A percentile compares a stretch with the other conserved stretches of the same genome.
Conservation (phyloP, 176 grass and related monocot species). For the Avena eriantha region DNA sequence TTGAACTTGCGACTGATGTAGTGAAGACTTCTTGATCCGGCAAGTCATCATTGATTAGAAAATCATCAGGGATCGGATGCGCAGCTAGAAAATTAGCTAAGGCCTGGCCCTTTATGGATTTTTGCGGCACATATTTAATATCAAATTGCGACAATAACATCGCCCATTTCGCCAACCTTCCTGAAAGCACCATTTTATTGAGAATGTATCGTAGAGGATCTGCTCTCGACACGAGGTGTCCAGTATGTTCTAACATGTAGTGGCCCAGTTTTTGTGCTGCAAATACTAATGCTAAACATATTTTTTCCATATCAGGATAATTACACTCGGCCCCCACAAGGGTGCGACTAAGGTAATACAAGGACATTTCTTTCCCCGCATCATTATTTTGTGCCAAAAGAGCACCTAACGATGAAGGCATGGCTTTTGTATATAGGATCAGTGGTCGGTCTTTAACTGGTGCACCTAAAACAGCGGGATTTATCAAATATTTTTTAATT, state of each 20-base stretch:
- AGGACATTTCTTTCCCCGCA: not conserved
- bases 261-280: not conserved
- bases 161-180: too few relatives aligned
- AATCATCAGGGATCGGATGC: too few relatives aligned
- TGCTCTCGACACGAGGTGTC: not conserved
- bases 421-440: not conserved
- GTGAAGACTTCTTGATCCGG: too few relatives aligned
- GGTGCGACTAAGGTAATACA: constrained; percentile 1
- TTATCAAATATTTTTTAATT: too few relatives aligned
- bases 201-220: too few relatives aligned
- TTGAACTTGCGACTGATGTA: too few relatives aligned
- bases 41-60: too few relatives aligned
- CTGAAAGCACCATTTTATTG: too few relatives aligned
- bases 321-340: not conserved
- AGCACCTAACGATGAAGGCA: not conserved
- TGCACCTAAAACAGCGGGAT: not conserved
- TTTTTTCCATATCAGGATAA: not conserved
- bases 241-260: not conserved
- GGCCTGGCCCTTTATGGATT: too few relatives aligned
- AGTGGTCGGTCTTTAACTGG: not conserved
- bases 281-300: not conserved
- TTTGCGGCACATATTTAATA: too few relatives aligned
- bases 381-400: not conserved
- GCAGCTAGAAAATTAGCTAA: too few relatives aligned
- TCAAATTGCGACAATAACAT: too few relatives aligned